Evolutionary conservation across 225 moss, liverwort and hornwort species (phyloP), one percentile per base, ranked within the genome.

Genomic region (Climacium dendroides): DNA sequence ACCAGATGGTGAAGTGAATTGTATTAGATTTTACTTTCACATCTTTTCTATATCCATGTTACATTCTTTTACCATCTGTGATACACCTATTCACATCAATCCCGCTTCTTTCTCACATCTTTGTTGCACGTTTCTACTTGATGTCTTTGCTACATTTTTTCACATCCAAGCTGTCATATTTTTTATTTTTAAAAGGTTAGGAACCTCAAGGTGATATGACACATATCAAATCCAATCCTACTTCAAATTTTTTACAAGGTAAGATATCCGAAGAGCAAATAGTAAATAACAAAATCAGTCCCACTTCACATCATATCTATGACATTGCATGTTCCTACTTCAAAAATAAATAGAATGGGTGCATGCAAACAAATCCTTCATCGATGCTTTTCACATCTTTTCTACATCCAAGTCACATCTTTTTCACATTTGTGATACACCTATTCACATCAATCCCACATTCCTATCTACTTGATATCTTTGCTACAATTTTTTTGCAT

Each of bases 381-480:
- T 3, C 17, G 0, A 0, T 7, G 6, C 2, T 47, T 52, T 29
- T 29, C 13, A 3, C 23, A 75, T 35, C n/a, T 23, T n/a, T 25
- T 55, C 15, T 13, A 77, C 54, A 55, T 52, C n/a, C 9, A 54
- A 15, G 48, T 54, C 9, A 77, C 15, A 6, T 35, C 55, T 6
- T 55, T 37, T 16, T 24, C 9, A 24, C 35, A 37, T 25, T 3
- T 55, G 2, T 37, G 2, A 15, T 55, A 25, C 35, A n/a, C 6
- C 25, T 10, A 35, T 78, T 37, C 8, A 32, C 34, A 74, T 74
- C 20, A 7, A 19, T 48, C 2, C 30, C 3, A 74, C 32, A 10
- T 13, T 4, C 0, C 0, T 20, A 2, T 65, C n/a, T 71, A 43
- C 0, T 0, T 24, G 4, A 37, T 0, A 1, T 39, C 39, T 69